Evolutionary conservation across 78 protist genomes (phyloP).

Genomic region (Monosiga brevicollis): DNA sequence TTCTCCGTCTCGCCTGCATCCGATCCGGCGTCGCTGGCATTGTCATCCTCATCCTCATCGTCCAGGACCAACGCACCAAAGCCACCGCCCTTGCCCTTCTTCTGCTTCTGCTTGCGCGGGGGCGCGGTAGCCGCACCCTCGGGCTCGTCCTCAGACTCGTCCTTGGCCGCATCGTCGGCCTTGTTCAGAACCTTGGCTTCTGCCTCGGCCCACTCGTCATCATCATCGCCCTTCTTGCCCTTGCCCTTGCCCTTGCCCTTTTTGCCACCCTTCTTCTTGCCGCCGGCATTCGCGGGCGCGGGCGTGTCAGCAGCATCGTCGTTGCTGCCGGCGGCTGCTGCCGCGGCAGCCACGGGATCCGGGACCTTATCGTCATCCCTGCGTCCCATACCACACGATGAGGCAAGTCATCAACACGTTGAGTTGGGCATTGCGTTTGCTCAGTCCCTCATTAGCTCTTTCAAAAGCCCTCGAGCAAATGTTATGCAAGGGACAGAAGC

Average conservation of each 20-base stretch:
- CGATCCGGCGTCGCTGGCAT: neutral
- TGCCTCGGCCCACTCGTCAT: neutral
- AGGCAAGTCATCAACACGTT: too few relatives aligned
- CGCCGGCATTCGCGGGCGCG: neutral
- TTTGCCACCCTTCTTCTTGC: neutral
- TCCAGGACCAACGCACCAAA: neutral
- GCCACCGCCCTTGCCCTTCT: neutral
- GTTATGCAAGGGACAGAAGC: too few relatives aligned
- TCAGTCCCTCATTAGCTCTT: neutral
- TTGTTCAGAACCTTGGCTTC: neutral
- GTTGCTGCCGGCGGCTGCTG: neutral
- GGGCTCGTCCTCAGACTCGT: neutral
- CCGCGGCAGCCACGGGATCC: too few relatives aligned
- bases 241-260: neutral
- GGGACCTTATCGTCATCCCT: too few relatives aligned
- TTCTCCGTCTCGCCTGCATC: neutral
- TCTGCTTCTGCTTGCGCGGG: neutral
- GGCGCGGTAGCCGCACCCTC: neutral
- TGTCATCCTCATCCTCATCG: neutral
- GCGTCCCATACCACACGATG: too few relatives aligned
- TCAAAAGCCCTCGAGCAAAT: too few relatives aligned
- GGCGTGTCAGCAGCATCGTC: neutral
- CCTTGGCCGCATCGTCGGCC: neutral
- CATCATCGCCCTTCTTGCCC: neutral
- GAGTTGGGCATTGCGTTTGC: neutral